These are phyloP conservation scores for Isatis lusitanica DNA, from an alignment of 441 rosid genomes.

Conservation along the genomic window DNA sequence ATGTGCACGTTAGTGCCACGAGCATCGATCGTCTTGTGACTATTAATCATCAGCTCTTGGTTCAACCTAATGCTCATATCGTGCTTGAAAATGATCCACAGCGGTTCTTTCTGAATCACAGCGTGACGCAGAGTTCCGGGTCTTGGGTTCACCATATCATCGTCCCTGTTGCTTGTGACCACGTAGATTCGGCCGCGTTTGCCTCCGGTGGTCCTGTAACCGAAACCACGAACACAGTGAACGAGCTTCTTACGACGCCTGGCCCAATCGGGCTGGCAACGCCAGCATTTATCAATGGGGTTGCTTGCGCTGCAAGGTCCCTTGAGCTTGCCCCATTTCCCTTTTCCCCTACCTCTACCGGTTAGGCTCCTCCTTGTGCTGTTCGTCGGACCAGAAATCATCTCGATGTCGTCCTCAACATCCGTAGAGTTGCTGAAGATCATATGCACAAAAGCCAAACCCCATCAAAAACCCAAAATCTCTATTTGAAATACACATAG, in stretches of 20 bases:
- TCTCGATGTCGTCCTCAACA: slow-evolving; percentile 21
- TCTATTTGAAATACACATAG: background rate
- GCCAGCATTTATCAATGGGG: slow-evolving; percentile 65
- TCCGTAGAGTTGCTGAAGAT: slow-evolving; percentile 38
- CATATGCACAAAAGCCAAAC: slow-evolving; percentile 11
- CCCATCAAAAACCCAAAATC: background rate
- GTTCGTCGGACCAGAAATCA: slow-evolving; percentile 26
- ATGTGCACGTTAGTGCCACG: slow-evolving; percentile 57
- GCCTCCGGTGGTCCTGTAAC: slow-evolving; percentile 52
- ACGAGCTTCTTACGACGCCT: slow-evolving; percentile 44
- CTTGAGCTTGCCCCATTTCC: slow-evolving; percentile 31
- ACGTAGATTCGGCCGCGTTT: slow-evolving; percentile 40
- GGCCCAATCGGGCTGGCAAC: slow-evolving; percentile 50
- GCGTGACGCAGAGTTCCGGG: slow-evolving; percentile 61
- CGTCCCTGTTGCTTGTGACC: slow-evolving; percentile 48
- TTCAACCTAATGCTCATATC: slow-evolving; percentile 51
- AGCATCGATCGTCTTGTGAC: slow-evolving; percentile 61
- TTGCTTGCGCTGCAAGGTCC: slow-evolving; percentile 61
- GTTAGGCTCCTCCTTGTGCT: slow-evolving; percentile 40
- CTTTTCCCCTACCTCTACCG: slow-evolving; percentile 29
- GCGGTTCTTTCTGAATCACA: slow-evolving; percentile 51
- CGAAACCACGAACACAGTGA: slow-evolving; percentile 51
- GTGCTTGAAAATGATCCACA: slow-evolving; percentile 55
- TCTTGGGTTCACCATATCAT: slow-evolving; percentile 38
- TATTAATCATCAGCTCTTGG: slow-evolving; percentile 45